These are phyloP conservation scores for Platanus orientalis DNA, from an alignment of 164 flowering plant species.

Conservation along the genomic window DNA sequence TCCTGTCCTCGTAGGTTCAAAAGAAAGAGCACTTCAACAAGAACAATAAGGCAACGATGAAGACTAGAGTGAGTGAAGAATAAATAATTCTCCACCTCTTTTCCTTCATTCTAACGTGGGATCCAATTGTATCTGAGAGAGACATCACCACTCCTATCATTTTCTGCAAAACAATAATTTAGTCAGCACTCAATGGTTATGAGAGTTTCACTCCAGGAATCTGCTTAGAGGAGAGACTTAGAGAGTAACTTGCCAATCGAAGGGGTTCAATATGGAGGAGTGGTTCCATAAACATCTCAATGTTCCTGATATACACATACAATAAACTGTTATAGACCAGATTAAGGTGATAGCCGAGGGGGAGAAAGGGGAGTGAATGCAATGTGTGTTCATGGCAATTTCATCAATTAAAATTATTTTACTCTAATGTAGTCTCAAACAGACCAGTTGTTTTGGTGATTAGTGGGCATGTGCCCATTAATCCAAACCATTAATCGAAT, in stretches of 20 bases:
- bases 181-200: not conserved
- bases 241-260: slow-evolving; percentile 41
- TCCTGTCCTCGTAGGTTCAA: too few relatives aligned
- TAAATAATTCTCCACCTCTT: slow-evolving; percentile 5
- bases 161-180: slow-evolving; percentile 29
- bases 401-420: too few relatives aligned
- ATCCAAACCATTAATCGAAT: too few relatives aligned
- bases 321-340: too few relatives aligned
- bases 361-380: too few relatives aligned
- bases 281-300: slow-evolving; percentile 23
- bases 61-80: slow-evolving; percentile 17
- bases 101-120: slow-evolving; percentile 8
- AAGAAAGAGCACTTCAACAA: not conserved
- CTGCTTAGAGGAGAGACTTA: not conserved
- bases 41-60: slow-evolving; percentile 11
- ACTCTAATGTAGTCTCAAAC: too few relatives aligned
- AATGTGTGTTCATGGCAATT: too few relatives aligned
- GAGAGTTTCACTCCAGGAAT: too few relatives aligned
- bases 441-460: too few relatives aligned
- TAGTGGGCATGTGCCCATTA: too few relatives aligned
- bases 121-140: slow-evolving; percentile 24
- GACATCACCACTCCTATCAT: slow-evolving; percentile 20
- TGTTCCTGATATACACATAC: slow-evolving; percentile 11
- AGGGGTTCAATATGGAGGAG: slow-evolving; percentile 39
- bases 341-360: too few relatives aligned